Conservation (phyloP, 2,329 filamentous ascomycete genomes). For the Colletotrichum cordylinicola region DNA sequence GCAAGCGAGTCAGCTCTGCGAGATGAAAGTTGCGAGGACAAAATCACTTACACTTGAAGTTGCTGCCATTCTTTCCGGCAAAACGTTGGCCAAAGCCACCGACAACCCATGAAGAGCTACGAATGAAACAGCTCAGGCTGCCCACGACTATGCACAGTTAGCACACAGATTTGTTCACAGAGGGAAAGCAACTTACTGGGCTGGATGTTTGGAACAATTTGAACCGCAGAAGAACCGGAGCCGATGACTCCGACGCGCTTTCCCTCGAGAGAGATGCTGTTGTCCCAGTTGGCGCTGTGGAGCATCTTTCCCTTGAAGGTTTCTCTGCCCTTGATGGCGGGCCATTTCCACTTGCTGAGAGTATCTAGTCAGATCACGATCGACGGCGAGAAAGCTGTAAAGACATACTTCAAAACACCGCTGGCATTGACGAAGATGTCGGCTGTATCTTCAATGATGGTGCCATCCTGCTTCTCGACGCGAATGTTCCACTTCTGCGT, state of each 20-base stretch:
- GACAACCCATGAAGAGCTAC: slow-evolving; percentile 52
- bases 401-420: slow-evolving; percentile 49
- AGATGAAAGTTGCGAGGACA: not conserved
- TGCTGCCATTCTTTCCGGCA: slow-evolving; percentile 50
- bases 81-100: slow-evolving; percentile 51
- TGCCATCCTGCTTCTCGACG: slow-evolving; percentile 16
- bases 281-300: slow-evolving; percentile 36
- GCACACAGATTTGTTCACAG: not conserved
- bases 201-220: slow-evolving; percentile 35
- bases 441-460: slow-evolving; percentile 19
- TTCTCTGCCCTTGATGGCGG: slow-evolving; percentile 32
- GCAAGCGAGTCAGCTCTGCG: not conserved
- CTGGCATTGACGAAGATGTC: slow-evolving; percentile 35
- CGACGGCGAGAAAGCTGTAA: not conserved
- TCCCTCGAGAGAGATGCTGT: slow-evolving; percentile 24
- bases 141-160: not conserved
- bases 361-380: not conserved
- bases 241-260: slow-evolving; percentile 35
- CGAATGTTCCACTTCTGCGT: slow-evolving; percentile 24
- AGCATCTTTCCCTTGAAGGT: slow-evolving; percentile 33
- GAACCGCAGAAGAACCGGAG: slow-evolving; percentile 33
- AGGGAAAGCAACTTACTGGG: not conserved
- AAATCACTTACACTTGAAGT: slow-evolving; percentile 44
- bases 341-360: slow-evolving; percentile 32
- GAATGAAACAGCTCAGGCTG: slow-evolving; percentile 29